phyloP scores from a whole-genome alignment of 2,329 filamentous ascomycete genomes.

The Fonsecaea multimorphosa region DNA sequence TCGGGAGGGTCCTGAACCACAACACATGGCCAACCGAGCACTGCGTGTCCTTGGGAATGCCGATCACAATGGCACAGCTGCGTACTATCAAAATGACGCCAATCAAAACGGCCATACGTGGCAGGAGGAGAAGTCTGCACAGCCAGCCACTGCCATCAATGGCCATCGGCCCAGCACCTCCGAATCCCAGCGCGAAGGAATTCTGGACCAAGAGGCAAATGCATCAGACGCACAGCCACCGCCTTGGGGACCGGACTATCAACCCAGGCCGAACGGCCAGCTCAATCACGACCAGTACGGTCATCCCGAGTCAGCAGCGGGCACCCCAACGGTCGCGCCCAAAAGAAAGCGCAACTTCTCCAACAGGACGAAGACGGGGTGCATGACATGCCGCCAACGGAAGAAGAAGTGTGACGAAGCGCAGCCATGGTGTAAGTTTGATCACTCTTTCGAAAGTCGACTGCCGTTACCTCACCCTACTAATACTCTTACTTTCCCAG shows the following conservation, averaged over 20 bases:
- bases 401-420: conserved; percentile 99
- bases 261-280: conserved; percentile 46
- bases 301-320: conserved; percentile 38
- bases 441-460: not conserved
- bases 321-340: conserved; percentile 45
- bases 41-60: conserved; percentile 33
- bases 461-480: not conserved
- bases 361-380: conserved; percentile 94
- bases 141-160: conserved; percentile 18
- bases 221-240: conserved; percentile 47
- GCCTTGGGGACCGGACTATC: conserved; percentile 42
- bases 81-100: conserved; percentile 25
- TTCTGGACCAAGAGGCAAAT: conserved; percentile 58
- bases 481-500: conserved; percentile 50
- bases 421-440: conserved; percentile 82
- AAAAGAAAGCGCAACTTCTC: conserved; percentile 71
- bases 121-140: conserved; percentile 15
- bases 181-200: conserved; percentile 59
- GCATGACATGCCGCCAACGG: conserved; percentile 84
- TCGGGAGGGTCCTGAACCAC: conserved; percentile 22
- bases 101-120: conserved; percentile 31
- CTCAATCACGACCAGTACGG: conserved; percentile 43
- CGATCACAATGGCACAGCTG: conserved; percentile 22
- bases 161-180: conserved; percentile 51
- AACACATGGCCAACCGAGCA: conserved; percentile 39